phyloP scores from a whole-genome alignment of 306 rosid genomes.

The Hippophae tibetana region DNA sequence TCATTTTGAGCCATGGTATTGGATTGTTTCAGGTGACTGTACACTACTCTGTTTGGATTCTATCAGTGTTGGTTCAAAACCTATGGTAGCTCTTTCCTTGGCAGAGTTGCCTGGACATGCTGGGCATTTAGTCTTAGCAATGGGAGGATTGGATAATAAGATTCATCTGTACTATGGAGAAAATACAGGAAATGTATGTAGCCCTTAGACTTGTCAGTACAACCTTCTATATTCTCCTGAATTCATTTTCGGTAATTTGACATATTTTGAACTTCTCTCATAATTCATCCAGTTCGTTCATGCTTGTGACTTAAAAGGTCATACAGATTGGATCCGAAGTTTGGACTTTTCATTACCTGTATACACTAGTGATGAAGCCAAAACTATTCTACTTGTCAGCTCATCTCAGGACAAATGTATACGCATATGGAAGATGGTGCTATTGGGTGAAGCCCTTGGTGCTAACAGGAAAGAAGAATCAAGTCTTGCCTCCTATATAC shows the following conservation, averaged over 20 bases:
- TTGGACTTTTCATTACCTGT: conserved; percentile 83
- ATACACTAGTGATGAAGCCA: conserved; percentile 34
- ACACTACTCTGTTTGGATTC: conserved; percentile 50
- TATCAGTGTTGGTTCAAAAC: conserved; percentile 61
- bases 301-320: conserved; percentile 87
- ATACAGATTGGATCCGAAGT: conserved; percentile 95
- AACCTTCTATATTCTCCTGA: conserved; percentile 10
- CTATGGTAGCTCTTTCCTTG: conserved; percentile 80
- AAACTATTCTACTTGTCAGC: conserved; percentile 69
- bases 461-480: conserved; percentile 37
- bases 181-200: conserved; percentile 64
- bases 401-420: conserved; percentile 91
- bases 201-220: conserved; percentile 5
- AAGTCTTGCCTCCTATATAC: conserved; percentile 74
- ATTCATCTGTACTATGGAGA: conserved; percentile 81
- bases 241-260: conserved; percentile 4
- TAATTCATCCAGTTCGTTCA: conserved; percentile 48
- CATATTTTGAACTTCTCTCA: conserved; percentile 12
- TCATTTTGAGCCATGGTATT: conserved; percentile 1
- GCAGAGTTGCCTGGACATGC: conserved; percentile 71
- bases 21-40: conserved; percentile 57
- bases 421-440: conserved; percentile 76
- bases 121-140: conserved; percentile 63
- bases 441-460: conserved; percentile 28
- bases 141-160: conserved; percentile 96